phyloP scores from a whole-genome alignment of 2,329 filamentous ascomycete genomes.

The Alternaria sp. region DNA sequence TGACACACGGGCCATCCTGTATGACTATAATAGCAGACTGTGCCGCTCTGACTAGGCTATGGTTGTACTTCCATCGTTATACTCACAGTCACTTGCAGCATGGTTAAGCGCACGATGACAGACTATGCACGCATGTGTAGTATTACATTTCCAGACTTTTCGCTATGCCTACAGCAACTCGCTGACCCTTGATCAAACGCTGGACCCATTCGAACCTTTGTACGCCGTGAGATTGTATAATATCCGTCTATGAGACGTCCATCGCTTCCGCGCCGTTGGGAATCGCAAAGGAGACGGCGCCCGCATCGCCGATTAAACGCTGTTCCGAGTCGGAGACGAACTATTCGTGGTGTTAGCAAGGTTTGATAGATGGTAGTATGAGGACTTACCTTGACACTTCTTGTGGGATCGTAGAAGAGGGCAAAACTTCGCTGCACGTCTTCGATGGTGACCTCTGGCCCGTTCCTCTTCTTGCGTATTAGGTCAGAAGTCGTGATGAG shows the following conservation, averaged over 20 bases:
- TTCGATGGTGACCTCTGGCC: slow-evolving; percentile 80
- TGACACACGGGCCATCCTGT: neutral
- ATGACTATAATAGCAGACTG: neutral
- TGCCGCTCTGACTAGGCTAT: neutral
- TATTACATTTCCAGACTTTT: slow-evolving; percentile 10
- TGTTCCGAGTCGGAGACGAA: slow-evolving; percentile 92
- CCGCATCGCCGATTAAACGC: slow-evolving; percentile 87
- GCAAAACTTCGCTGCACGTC: slow-evolving; percentile 94
- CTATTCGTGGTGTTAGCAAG: slow-evolving; percentile 34
- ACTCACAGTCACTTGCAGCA: neutral
- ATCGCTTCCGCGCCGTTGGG: slow-evolving; percentile 68
- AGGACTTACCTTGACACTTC: slow-evolving; percentile 72
- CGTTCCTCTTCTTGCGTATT: slow-evolving; percentile 82
- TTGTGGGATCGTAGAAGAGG: slow-evolving; percentile 87
- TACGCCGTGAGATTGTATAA: slow-evolving; percentile 22
- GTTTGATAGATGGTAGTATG: neutral
- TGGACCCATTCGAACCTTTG: slow-evolving; percentile 24
- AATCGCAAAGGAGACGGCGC: slow-evolving; percentile 72
- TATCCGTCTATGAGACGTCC: slow-evolving; percentile 64
- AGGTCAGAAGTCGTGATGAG: slow-evolving; percentile 94
- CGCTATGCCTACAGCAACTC: slow-evolving; percentile 1
- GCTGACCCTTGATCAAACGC: slow-evolving; percentile 23
- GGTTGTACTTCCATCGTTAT: neutral
- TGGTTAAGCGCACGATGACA: neutral
- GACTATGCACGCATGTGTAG: neutral